These are phyloP conservation scores for Neopestalotiopsis sp. DNA, from an alignment of 2,329 filamentous ascomycete species.

Conservation along the genomic window DNA sequence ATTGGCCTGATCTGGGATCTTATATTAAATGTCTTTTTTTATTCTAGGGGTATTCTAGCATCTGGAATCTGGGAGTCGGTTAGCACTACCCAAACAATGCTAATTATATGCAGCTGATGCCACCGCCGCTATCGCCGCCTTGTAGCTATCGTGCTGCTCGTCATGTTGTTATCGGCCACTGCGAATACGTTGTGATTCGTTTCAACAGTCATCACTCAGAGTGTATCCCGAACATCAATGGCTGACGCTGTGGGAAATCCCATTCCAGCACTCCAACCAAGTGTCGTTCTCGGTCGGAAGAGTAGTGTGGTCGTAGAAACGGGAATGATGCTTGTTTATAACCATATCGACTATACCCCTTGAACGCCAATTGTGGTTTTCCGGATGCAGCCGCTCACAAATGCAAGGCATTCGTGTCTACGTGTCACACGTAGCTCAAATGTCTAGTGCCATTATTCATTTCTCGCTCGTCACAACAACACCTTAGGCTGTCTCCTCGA, in stretches of 20 bases:
- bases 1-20: neutral
- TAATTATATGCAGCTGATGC: neutral
- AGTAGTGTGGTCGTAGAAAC: neutral
- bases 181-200: neutral
- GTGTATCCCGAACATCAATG: neutral
- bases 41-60: neutral
- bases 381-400: conserved; percentile 10
- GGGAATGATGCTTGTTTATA: conserved; percentile 8
- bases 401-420: neutral
- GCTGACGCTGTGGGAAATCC: neutral
- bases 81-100: neutral
- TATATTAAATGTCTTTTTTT: neutral
- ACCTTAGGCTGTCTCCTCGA: conserved; percentile 75
- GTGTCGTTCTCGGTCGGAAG: neutral
- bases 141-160: neutral
- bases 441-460: conserved; percentile 4
- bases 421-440: conserved; percentile 2
- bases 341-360: conserved; percentile 11
- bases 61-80: neutral
- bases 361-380: conserved; percentile 13
- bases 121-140: neutral
- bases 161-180: neutral
- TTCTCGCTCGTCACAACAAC: neutral
- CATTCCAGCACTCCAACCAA: neutral
- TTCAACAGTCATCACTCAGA: neutral